Percentiles rank a stretch among this genome's conserved stretches.
Conservation (phyloP, 495 filamentous ascomycete genomes). For the Xylaria acuta region DNA sequence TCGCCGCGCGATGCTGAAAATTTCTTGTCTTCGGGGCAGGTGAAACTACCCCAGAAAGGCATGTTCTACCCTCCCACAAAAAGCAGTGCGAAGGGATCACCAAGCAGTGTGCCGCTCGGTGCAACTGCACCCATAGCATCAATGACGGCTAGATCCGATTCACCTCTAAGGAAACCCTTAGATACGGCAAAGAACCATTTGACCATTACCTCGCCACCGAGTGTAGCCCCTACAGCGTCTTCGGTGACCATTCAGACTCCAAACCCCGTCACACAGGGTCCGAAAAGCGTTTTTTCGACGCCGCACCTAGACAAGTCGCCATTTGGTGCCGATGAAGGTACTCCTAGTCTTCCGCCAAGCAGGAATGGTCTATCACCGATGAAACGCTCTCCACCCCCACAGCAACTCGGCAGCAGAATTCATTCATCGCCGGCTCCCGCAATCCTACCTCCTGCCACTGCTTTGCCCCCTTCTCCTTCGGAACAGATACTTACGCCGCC, state of each 20-base stretch:
- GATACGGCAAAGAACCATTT: conserved; percentile 33
- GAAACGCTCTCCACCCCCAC: conserved; percentile 66
- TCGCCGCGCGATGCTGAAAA: conserved; percentile 33
- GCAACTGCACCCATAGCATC: conserved; percentile 30
- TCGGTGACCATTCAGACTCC: conserved; percentile 28
- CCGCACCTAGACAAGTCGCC: conserved; percentile 37
- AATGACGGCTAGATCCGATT: conserved; percentile 32
- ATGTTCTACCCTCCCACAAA: conserved; percentile 38
- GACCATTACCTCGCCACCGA: conserved; percentile 31
- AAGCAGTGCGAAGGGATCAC: conserved; percentile 35
- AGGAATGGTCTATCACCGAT: conserved; percentile 75
- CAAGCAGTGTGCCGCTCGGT: conserved; percentile 36
- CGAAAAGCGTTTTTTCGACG: conserved; percentile 32
- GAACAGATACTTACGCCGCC: conserved; percentile 57
- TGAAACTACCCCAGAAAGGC: conserved; percentile 37
- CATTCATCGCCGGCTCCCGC: conserved; percentile 41
- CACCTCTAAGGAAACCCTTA: conserved; percentile 36
- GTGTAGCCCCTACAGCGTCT: conserved; percentile 29
- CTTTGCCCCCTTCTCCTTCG: conserved; percentile 60
- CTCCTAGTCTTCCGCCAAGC: conserved; percentile 58
- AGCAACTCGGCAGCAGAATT: conserved; percentile 34
- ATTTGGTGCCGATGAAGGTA: conserved; percentile 25
- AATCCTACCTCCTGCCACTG: conserved; percentile 58
- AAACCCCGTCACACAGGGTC: conserved; percentile 25
- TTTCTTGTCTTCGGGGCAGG: conserved; percentile 24